phyloP scores from a whole-genome alignment of 2,329 filamentous ascomycete species.

The Didymella keratinophila region DNA sequence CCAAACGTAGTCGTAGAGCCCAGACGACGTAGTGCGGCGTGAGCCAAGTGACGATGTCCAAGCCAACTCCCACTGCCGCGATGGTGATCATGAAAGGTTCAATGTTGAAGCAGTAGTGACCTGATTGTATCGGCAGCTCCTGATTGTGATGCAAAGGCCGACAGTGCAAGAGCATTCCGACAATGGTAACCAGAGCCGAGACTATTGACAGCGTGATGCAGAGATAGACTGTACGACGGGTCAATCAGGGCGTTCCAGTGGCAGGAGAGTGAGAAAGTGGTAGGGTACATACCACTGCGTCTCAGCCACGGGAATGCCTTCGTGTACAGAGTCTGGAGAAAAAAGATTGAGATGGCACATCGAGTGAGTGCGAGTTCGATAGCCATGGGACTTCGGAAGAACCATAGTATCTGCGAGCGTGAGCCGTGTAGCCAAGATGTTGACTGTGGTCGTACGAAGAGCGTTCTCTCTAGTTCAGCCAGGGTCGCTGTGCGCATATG shows the following conservation, averaged over 20 bases:
- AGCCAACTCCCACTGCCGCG: conserved; percentile 22
- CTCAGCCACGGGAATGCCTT: background rate
- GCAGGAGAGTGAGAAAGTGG: background rate
- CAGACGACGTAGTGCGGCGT: conserved; percentile 39
- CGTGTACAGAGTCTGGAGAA: background rate
- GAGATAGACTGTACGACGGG: background rate
- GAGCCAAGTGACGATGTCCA: conserved; percentile 35
- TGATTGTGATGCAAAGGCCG: conserved; percentile 36
- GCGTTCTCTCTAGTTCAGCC: background rate
- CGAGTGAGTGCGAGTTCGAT: background rate
- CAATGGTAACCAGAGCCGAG: background rate
- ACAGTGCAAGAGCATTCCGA: conserved; percentile 22
- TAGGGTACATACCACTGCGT: background rate
- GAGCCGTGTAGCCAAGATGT: background rate
- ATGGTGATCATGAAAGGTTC: conserved; percentile 23
- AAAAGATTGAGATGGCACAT: background rate
- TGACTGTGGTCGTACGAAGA: background rate
- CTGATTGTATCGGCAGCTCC: conserved; percentile 24
- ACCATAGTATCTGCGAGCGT: background rate
- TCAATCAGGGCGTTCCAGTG: background rate
- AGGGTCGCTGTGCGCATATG: conserved; percentile 15
- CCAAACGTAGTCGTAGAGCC: conserved; percentile 30
- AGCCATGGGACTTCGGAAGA: background rate
- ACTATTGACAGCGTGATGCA: background rate
- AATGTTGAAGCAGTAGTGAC: conserved; percentile 29